A percentile compares a stretch with the other conserved stretches of the same genome.
These are phyloP conservation scores for Lumnitzera littorea DNA, from an alignment of 345 rosid genomes.

Conservation along the genomic window DNA sequence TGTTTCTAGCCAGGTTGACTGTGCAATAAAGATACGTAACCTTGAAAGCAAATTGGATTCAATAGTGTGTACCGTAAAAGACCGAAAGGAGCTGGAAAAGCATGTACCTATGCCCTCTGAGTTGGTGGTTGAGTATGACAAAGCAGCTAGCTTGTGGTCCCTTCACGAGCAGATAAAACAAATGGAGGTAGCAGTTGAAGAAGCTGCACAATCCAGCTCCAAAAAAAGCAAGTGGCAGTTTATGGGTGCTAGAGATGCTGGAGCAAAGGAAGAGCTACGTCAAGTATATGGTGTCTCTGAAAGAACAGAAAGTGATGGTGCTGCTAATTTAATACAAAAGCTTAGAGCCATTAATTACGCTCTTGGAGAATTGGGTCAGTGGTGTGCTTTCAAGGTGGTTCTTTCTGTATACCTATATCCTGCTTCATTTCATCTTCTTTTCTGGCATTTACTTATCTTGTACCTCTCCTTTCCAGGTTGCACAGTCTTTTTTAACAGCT, in stretches of 20 bases:
- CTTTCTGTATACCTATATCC: background rate
- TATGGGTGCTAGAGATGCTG: constrained; percentile 99
- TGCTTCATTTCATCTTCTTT: background rate
- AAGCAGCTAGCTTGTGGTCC: constrained; percentile 94
- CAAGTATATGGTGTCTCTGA: constrained; percentile 98
- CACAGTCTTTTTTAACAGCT: constrained; percentile 84
- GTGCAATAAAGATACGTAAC: constrained; percentile 93
- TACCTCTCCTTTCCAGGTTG: constrained; percentile 48
- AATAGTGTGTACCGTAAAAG: constrained; percentile 80
- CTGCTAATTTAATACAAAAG: constrained; percentile 90
- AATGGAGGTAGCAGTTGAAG: constrained; percentile 82
- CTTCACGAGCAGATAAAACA: constrained; percentile 90
- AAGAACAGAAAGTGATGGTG: constrained; percentile 97
- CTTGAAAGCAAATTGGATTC: constrained; percentile 98
- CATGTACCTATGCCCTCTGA: constrained; percentile 97
- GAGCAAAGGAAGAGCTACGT: constrained; percentile 87
- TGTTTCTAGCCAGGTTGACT: constrained; percentile 93
- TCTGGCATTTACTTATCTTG: background rate
- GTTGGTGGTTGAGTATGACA: constrained; percentile 85
- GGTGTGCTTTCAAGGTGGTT: constrained; percentile 99
- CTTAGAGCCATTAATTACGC: constrained; percentile 90
- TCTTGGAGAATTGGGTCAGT: constrained; percentile 92
- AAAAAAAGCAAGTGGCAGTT: constrained; percentile 97
- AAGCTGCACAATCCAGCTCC: constrained; percentile 85
- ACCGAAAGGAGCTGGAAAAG: constrained; percentile 91